Percentiles rank a stretch among this genome's conserved stretches.
These are phyloP conservation scores for Melanogaster broomeanus DNA, from an alignment of 768 basidiomycete species.

Conservation along the genomic window DNA sequence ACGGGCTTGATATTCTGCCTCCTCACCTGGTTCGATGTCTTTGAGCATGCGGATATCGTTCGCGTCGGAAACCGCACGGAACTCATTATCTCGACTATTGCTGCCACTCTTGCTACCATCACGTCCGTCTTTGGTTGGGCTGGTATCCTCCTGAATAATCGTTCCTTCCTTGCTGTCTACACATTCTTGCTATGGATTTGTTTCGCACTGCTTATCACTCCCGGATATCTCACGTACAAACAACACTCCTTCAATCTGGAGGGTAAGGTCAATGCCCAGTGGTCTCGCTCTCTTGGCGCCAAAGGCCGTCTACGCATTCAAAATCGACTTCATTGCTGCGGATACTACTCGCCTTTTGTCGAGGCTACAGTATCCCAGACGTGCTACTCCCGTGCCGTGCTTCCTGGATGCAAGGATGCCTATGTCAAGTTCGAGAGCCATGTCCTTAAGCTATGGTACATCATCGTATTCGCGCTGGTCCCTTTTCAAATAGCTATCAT, in stretches of 20 bases:
- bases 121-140: constrained; percentile 77
- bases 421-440: constrained; percentile 59
- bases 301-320: constrained; percentile 68
- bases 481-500: constrained; percentile 69
- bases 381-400: constrained; percentile 70
- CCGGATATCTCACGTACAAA: constrained; percentile 81
- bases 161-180: constrained; percentile 77
- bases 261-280: constrained; percentile 77
- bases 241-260: constrained; percentile 75
- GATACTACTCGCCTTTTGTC: constrained; percentile 78
- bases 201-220: constrained; percentile 68
- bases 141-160: constrained; percentile 82
- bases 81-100: constrained; percentile 70
- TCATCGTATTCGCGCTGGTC: constrained; percentile 61
- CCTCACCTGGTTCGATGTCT: constrained; percentile 78
- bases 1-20: constrained; percentile 64
- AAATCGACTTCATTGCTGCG: constrained; percentile 76
- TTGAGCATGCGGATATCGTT: constrained; percentile 67
- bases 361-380: constrained; percentile 75
- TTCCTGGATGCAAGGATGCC: constrained; percentile 72
- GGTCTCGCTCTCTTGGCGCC: constrained; percentile 64
- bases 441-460: constrained; percentile 67
- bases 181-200: constrained; percentile 71
- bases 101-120: constrained; percentile 56
- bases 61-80: constrained; percentile 68